Base-by-base conservation (phyloP, 257 asterid species). In the Ajuga chamaepitys region DNA sequence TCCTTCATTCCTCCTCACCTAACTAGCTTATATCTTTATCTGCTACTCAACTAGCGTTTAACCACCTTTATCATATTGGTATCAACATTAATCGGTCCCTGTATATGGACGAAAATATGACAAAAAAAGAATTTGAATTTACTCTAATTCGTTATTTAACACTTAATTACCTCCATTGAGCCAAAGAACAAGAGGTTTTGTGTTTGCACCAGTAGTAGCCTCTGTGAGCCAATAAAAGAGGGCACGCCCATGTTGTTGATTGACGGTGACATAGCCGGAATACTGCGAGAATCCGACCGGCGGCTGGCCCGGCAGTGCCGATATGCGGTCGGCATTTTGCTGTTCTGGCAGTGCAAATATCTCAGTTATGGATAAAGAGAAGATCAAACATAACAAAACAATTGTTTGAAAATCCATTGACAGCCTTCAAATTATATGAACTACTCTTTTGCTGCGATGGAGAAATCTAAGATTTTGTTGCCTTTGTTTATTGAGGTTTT, bases 141-240 rank as follows among this genome's bases (percentile, higher is more conserved):
- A n/a, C n/a, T n/a, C n/a, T 5, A 30, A 4, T 5, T 30, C 37
- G 7, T 30, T 30, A 4, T 30, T 30, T 30, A 4, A 57, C 4
- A 35, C 81, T 55, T n/a, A n/a, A n/a, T n/a, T 13, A 88, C 96
- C 96, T 88, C 96, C 97, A 80, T 82, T 91, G 53, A 90, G 93
- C 96, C 97, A 90, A 51, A 90, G 93, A 67, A 88, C 78, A 16
- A 88, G 91, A 55, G 95, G 96, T 38, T 84, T 86, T 5, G 44
- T 53, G 22, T 73, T 67, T 0, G 90, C 82, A 24, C 53, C 21
- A 54, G 26, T 55, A 2, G 83, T 61, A 3, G 95, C 93, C 62
- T 88, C 89, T 0, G 93, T 88, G 9, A 91, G 65, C 97, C 96
- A 91, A 46, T 91, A 91, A 28, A 91, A 88, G 41, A 88, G 86